These are phyloP conservation scores for Perkinsus olseni DNA, from an alignment of 169 alveolate species.

Conservation along the genomic window DNA sequence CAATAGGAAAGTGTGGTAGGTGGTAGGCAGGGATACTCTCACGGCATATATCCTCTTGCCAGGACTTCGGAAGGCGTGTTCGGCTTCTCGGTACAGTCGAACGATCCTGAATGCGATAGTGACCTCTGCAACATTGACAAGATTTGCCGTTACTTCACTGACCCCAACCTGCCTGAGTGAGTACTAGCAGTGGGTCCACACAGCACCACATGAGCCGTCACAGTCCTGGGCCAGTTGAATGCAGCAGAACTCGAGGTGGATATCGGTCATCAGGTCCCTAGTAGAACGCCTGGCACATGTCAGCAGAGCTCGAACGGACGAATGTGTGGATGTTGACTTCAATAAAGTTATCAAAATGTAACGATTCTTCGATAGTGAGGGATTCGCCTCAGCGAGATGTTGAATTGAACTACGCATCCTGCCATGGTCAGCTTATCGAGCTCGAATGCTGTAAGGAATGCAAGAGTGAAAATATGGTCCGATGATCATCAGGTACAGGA, in stretches of 20 bases:
- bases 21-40: neutral
- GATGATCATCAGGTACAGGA: neutral
- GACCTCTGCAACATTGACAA: neutral
- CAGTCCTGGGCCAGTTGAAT: no score
- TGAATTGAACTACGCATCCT: no score
- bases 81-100: neutral
- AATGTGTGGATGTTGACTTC: neutral
- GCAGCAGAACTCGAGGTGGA: no score
- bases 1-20: neutral
- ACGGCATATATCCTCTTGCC: neutral
- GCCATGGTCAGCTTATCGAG: no score
- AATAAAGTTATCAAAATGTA: neutral
- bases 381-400: no score
- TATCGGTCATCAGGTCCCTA: neutral
- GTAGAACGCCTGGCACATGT: neutral
- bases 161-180: neutral
- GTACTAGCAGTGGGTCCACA: neutral
- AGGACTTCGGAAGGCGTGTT: neutral
- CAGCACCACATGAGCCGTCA: no score
- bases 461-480: no score
- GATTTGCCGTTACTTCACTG: neutral
- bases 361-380: no score
- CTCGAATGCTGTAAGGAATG: no score
- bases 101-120: neutral
- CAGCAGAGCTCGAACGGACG: neutral